phyloP scores from a whole-genome alignment of 2,329 filamentous ascomycete genomes.

The Colletotrichum theobromicola region DNA sequence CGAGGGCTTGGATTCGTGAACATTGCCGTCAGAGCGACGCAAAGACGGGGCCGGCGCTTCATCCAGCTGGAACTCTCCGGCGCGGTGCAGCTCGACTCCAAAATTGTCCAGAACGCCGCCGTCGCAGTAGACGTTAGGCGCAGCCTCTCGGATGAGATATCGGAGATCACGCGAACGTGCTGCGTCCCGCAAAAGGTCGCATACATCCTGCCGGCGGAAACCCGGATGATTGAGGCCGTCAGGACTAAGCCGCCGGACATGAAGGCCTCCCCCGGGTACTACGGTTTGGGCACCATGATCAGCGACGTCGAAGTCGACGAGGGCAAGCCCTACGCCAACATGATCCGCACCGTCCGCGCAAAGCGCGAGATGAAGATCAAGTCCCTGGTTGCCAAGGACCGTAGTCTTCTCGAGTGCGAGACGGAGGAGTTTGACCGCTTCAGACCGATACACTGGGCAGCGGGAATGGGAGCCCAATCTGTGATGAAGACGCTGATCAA shows the following conservation, averaged over 20 bases:
- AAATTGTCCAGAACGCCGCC: background rate
- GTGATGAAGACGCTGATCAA: background rate
- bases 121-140: background rate
- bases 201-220: background rate
- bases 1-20: background rate
- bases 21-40: background rate
- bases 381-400: background rate
- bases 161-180: background rate
- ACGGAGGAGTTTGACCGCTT: background rate
- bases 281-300: background rate
- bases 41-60: background rate
- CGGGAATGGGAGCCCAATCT: background rate
- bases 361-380: background rate
- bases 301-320: background rate
- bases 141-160: background rate
- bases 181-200: background rate
- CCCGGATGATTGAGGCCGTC: background rate
- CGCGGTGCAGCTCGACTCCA: background rate
- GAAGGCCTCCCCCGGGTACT: background rate
- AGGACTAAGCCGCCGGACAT: background rate
- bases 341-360: background rate
- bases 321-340: background rate
- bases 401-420: background rate
- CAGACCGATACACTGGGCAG: constrained; percentile 1
- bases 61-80: background rate